A percentile compares a stretch with the other conserved stretches of the same genome.
Conservation (phyloP, 1,284 basidiomycete species). For the Uromyces viciae-fabae region DNA sequence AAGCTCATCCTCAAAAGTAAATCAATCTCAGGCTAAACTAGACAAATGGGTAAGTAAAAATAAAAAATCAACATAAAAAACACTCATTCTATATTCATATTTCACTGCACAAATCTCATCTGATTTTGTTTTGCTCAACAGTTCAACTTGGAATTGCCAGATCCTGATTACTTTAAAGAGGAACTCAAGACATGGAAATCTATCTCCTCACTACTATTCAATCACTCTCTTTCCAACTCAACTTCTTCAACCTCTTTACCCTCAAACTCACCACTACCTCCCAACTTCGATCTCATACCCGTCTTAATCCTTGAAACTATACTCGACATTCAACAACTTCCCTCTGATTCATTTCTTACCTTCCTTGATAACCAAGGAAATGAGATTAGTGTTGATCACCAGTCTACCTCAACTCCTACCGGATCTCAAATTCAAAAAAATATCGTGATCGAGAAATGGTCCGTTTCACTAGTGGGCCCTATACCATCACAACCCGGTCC, state of each 20-base stretch:
- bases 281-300: neutral
- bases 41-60: slow-evolving; percentile 32
- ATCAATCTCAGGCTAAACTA: neutral
- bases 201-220: neutral
- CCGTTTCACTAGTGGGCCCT: slow-evolving; percentile 5
- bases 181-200: slow-evolving; percentile 44
- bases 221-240: neutral
- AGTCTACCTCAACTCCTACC: neutral
- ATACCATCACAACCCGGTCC: neutral
- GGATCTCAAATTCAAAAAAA: too few relatives aligned
- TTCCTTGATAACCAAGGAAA: neutral
- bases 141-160: slow-evolving; percentile 39
- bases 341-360: slow-evolving; percentile 11
- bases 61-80: neutral
- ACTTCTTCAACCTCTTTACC: slow-evolving; percentile 15
- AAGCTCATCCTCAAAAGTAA: neutral
- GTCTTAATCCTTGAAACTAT: slow-evolving; percentile 38
- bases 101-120: neutral
- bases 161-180: slow-evolving; percentile 33
- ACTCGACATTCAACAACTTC: slow-evolving; percentile 27
- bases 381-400: neutral
- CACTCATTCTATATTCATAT: neutral
- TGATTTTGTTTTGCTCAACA: neutral
- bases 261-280: neutral
- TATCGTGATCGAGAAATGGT: slow-evolving; percentile 39